Base-by-base conservation (phyloP, 2,329 filamentous ascomycete species). In the Aspergillus pseudonomiae region DNA sequence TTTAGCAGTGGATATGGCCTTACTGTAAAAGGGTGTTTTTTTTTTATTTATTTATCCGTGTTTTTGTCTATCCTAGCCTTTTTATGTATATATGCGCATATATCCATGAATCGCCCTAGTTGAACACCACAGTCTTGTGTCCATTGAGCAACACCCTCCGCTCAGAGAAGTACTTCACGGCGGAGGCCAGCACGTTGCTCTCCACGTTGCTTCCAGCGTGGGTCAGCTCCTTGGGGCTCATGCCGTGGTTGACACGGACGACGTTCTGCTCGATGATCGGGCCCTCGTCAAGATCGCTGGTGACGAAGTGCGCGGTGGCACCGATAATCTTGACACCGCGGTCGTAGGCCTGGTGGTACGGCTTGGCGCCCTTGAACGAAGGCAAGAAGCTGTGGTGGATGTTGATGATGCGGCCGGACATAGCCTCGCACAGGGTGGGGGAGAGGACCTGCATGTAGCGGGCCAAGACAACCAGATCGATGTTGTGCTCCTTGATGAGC, bases 311-410 rank as follows among this genome's bases (percentile, higher is more conserved):
- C 6, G 92, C 92, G 2, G 91, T 93, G 28, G 92, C 92, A 63
- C 92, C 92, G 62, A 94, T 93, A 70, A 95, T 94, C 85, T 95
- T 95, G 68, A 95, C 92, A 64, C 92, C 92, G 32, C 91, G 87
- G 67, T 94, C 91, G 75, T 91, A 94, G 9, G 92, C 92, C 83
- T 95, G 92, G 78, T 94, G 92, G 79, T 95, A 95, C 3, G 92
- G 92, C 80, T 92, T 93, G 34, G 92, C 92, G 65, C 92, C 92
- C 84, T 95, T 95, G 86, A 95, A 95, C 11, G 86, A 89, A 0
- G 92, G 92, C 84, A 95, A 78, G 86, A 95, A 95, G 70, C 87
- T 90, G 81, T 95, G 92, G 81, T 95, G 92, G 79, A 95, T 94
- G 81, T 95, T 95, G 89, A 95, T 94, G 81, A 95, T 95, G 76